A percentile compares a stretch with the other conserved stretches of the same genome.
Conservation (phyloP, 805 yeast genomes). For the Ogataea philodendri region DNA sequence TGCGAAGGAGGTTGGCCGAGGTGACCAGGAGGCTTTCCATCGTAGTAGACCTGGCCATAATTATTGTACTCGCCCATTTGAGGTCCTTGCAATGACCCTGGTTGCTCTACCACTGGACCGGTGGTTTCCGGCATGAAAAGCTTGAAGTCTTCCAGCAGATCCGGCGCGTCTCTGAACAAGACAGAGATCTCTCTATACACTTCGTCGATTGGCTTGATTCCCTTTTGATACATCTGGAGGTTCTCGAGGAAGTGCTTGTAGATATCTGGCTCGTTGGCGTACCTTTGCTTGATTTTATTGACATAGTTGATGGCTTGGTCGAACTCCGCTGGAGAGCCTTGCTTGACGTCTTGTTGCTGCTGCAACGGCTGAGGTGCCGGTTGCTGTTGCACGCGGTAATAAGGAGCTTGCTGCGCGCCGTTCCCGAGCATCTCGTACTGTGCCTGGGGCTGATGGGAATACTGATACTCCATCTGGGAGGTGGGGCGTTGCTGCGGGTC, state of each 20-base stretch:
- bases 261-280: constrained; percentile 90
- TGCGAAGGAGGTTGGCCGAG: constrained; percentile 10
- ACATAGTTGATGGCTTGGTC: constrained; percentile 96
- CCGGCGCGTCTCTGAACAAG: constrained; percentile 90
- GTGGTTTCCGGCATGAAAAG: constrained; percentile 86
- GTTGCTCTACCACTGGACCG: constrained; percentile 31
- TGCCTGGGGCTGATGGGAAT: constrained; percentile 19
- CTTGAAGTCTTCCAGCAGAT: constrained; percentile 88
- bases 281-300: constrained; percentile 91
- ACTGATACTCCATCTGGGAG: constrained; percentile 20
- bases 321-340: constrained; percentile 80
- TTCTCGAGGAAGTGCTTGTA: constrained; percentile 94
- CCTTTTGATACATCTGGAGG: constrained; percentile 93
- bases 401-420: constrained; percentile 17
- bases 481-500: constrained; percentile 24
- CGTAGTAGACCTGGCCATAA: constrained; percentile 21
- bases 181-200: constrained; percentile 92
- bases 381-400: constrained; percentile 21
- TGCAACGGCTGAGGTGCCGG: constrained; percentile 21
- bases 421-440: constrained; percentile 22
- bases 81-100: constrained; percentile 20
- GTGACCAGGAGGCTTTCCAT: constrained; percentile 14
- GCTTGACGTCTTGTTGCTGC: constrained; percentile 27
- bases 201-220: constrained; percentile 91
- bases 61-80: constrained; percentile 22